Conservation (phyloP, 1,284 basidiomycete species). For the Trichosporon faecale region DNA sequence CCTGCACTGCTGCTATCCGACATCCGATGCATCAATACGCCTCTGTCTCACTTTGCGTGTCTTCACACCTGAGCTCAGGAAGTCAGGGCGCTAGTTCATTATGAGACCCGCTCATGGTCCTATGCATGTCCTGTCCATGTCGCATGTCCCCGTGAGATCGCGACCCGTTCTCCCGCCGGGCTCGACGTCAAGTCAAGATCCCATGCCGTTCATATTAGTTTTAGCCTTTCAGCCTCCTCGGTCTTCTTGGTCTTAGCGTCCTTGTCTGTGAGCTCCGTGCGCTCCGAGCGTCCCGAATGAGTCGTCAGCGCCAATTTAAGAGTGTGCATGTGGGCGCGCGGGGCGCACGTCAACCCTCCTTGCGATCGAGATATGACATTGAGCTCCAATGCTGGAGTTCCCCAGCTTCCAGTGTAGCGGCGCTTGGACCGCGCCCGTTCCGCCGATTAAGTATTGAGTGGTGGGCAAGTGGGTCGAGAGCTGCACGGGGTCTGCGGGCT, state of each 20-base stretch:
- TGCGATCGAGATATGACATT: neutral
- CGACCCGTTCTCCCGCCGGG: neutral
- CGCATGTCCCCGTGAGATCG: neutral
- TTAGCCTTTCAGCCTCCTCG: neutral
- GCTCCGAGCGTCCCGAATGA: neutral
- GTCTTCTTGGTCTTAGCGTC: neutral
- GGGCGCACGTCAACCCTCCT: neutral
- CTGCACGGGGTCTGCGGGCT: too few relatives aligned
- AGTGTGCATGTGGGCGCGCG: neutral
- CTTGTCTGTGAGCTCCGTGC: too few relatives aligned
- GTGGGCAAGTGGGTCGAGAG: neutral
- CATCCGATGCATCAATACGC: neutral
- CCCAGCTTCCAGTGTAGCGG: too few relatives aligned
- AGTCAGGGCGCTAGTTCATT: neutral
- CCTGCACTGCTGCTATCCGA: neutral
- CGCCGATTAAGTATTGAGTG: too few relatives aligned
- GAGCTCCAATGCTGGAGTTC: too few relatives aligned
- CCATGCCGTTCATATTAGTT: neutral
- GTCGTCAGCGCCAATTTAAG: neutral
- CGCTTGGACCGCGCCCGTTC: neutral
- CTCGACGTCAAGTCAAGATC: neutral
- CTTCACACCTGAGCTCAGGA: neutral
- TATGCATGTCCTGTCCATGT: neutral
- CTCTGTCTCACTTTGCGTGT: neutral
- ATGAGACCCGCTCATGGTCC: neutral